Base-by-base conservation (phyloP, 2,329 filamentous ascomycete species). In the Elsinoe perseae region DNA sequence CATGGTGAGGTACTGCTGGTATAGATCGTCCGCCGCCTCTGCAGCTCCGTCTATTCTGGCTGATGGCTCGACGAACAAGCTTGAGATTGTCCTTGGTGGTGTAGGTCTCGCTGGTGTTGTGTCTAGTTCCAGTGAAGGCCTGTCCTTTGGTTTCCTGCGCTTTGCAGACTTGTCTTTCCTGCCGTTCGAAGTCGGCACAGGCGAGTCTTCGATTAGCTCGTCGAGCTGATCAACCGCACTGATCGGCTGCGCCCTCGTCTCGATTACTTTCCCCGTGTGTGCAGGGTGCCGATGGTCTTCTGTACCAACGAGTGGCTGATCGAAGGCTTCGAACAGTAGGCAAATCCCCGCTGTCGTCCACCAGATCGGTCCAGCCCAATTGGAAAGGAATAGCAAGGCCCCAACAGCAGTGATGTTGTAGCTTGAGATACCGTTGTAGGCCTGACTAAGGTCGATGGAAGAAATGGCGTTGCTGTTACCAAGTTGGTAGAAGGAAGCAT, bases 381-480 rank as follows among this genome's bases (percentile, higher is more conserved):
- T 98, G 63, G 87, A 83, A 5, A 89, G 68, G 65, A 96, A 95
- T 1, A 91, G 90, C 53, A 98, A 76, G 2, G 88, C 60, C 0
- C 89, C 93, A 14, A 98, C 93, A 14, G 84, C 78, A n/a, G 83
- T 61, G 60, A 93, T 77, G 66, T 87, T 91, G 75, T 95, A 98
- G 56, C 79, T 82, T 50, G 79, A 80, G 34, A 98, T 79, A 60
- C 93, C 93, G 65, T 98, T 98, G 73, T 98, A 98, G 0, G 91
- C 91, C 67, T 86, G 95, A 4, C 89, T 95, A 18, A 98, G 80
- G 66, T 97, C 91, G 64, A 98, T 83, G n/a, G 87, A 92, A 10
- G 91, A 95, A 62, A 98, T 95, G 38, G 93, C 87, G 69, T 98
- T 98, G 46, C 88, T 89, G 67, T 90, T 90, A 21, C 91, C 93